phyloP scores from a whole-genome alignment of 225 moss, liverwort and hornwort genomes.

The Takakia lepidozioides region DNA sequence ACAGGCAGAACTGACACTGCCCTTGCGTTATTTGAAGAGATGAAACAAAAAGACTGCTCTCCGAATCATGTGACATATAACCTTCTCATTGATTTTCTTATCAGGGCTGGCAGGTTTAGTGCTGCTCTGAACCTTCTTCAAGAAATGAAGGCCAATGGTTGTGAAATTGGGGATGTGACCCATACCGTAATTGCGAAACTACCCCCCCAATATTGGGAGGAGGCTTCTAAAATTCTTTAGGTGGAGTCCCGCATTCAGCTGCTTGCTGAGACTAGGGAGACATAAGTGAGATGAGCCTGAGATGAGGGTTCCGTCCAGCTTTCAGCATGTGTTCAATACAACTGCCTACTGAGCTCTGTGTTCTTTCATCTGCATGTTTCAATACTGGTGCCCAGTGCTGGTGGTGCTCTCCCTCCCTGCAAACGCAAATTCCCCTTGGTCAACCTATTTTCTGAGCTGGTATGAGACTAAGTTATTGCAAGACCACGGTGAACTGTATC shows the following conservation, averaged over 20 bases:
- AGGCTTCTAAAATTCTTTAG: conserved; percentile 28
- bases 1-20: conserved; percentile 59
- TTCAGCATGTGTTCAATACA: too few relatives aligned
- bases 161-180: conserved; percentile 25
- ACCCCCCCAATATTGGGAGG: conserved; percentile 22
- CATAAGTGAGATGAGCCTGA: too few relatives aligned
- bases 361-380: too few relatives aligned
- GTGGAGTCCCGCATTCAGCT: neutral
- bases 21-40: conserved; percentile 53
- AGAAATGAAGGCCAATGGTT: conserved; percentile 43
- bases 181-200: conserved; percentile 26
- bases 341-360: too few relatives aligned
- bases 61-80: conserved; percentile 59
- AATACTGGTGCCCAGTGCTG: too few relatives aligned
- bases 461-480: too few relatives aligned
- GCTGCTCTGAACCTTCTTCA: conserved; percentile 38
- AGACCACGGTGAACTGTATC: too few relatives aligned
- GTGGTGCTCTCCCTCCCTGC: too few relatives aligned
- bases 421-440: too few relatives aligned
- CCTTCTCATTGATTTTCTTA: conserved; percentile 46
- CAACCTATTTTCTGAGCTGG: too few relatives aligned
- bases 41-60: conserved; percentile 51
- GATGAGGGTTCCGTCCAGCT: too few relatives aligned
- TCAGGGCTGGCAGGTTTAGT: conserved; percentile 37
- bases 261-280: too few relatives aligned